These are phyloP conservation scores for Fusarium aywerte DNA, from an alignment of 2,329 filamentous ascomycete species.

Conservation along the genomic window DNA sequence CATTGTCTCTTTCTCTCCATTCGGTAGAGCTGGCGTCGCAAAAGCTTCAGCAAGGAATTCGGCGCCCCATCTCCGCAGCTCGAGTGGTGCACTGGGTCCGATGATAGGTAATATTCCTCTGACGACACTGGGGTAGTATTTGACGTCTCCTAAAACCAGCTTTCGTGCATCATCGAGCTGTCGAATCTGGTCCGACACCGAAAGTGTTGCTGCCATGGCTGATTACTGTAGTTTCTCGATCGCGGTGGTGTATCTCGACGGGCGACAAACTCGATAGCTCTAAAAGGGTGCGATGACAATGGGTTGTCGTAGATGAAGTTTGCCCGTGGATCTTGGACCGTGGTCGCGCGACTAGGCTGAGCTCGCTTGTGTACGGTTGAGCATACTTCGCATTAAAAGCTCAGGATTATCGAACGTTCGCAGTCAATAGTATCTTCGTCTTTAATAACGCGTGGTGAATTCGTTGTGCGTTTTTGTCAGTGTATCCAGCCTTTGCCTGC, in stretches of 20 bases:
- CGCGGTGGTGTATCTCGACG: constrained; percentile 7
- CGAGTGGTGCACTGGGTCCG: constrained; percentile 76
- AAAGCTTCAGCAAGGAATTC: constrained; percentile 97
- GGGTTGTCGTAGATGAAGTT: constrained; percentile 32
- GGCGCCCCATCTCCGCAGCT: constrained; percentile 93
- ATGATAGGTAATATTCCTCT: constrained; percentile 94
- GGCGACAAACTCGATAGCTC: constrained; percentile 19
- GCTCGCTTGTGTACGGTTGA: constrained; percentile 43
- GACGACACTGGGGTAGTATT: constrained; percentile 91
- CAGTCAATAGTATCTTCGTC: constrained; percentile 8
- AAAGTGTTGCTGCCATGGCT: constrained; percentile 65
- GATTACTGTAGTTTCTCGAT: constrained; percentile 16
- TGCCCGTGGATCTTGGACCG: constrained; percentile 35
- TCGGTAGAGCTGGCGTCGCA: constrained; percentile 84
- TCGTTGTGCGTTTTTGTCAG: constrained; percentile 18
- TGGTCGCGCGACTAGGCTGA: constrained; percentile 49
- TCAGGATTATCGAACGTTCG: constrained; percentile 15
- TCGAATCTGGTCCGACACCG: constrained; percentile 79
- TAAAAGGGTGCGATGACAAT: constrained; percentile 9
- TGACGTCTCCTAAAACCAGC: constrained; percentile 85
- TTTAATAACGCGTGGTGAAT: constrained; percentile 2
- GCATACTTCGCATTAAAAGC: constrained; percentile 47
- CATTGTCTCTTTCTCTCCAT: constrained; percentile 82
- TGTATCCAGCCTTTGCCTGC: constrained; percentile 15
- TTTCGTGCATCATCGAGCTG: constrained; percentile 92